Percentiles rank a stretch among this genome's conserved stretches.
These are phyloP conservation scores for Wickerhamiella slavikovae DNA, from an alignment of 805 yeast species.

Conservation along the genomic window DNA sequence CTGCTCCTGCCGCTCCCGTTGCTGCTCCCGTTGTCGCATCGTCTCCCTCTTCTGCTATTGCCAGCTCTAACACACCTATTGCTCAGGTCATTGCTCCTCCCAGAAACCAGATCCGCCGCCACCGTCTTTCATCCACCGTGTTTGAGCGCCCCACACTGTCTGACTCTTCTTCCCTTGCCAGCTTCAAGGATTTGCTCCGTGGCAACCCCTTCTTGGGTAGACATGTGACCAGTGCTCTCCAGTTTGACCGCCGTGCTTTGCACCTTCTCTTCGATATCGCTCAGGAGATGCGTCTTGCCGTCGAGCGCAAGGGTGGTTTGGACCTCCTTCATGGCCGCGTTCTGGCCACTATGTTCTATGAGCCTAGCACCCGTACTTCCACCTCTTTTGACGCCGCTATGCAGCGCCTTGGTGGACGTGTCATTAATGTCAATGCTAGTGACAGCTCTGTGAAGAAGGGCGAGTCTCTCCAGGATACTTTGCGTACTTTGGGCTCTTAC, in stretches of 20 bases:
- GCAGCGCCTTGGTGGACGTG: constrained; percentile 99
- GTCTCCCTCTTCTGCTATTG: constrained; percentile 1
- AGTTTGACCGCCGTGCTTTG: constrained; percentile 69
- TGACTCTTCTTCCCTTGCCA: constrained; percentile 33
- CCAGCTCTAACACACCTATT: constrained; percentile 3
- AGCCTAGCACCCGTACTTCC: constrained; percentile 94
- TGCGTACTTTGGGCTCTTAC: constrained; percentile 85
- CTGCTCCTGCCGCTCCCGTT: constrained; percentile 11
- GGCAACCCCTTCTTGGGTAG: constrained; percentile 82
- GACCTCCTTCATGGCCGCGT: constrained; percentile 81
- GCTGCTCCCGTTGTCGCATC: constrained; percentile 20
- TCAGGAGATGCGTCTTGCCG: constrained; percentile 92
- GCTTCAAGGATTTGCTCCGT: constrained; percentile 57
- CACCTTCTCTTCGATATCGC: constrained; percentile 92
- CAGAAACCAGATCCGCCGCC: constrained; percentile 1
- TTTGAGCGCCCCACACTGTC: constrained; percentile 13
- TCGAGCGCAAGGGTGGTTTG: constrained; percentile 87
- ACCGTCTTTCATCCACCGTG: constrained; percentile 12
- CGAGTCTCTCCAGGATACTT: constrained; percentile 91
- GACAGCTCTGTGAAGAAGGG: constrained; percentile 96
- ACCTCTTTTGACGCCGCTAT: constrained; percentile 97
- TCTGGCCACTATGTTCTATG: constrained; percentile 88
- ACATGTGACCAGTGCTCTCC: constrained; percentile 73
- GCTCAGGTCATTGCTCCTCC: constrained; percentile 9
- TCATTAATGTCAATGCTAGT: constrained; percentile 64